Conservation (phyloP, 2,329 filamentous ascomycete genomes). For the Curvularia verruculosa region DNA sequence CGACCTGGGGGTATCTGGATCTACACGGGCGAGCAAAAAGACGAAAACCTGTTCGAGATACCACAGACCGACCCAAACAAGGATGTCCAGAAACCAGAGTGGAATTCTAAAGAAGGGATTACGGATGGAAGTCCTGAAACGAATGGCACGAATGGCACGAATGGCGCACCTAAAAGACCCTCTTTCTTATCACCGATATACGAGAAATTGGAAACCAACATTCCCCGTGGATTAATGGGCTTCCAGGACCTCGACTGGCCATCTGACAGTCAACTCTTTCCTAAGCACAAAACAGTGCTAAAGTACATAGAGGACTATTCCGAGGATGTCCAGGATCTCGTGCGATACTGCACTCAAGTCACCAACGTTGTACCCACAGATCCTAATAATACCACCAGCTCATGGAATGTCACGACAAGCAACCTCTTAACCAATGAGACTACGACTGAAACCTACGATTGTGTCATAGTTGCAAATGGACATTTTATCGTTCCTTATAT, state of each 20-base stretch:
- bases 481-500: conserved; percentile 57
- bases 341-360: conserved; percentile 75
- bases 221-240: conserved; percentile 79
- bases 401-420: conserved; percentile 67
- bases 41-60: conserved; percentile 57
- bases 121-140: background rate
- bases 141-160: background rate
- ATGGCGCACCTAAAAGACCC: conserved; percentile 49
- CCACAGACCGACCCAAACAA: conserved; percentile 71
- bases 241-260: conserved; percentile 75
- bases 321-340: conserved; percentile 67
- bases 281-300: conserved; percentile 71
- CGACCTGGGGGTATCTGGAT: conserved; percentile 86
- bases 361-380: conserved; percentile 58
- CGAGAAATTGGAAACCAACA: conserved; percentile 82
- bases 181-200: conserved; percentile 86
- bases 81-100: conserved; percentile 68
- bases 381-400: conserved; percentile 19
- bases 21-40: conserved; percentile 63
- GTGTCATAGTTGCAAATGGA: conserved; percentile 56
- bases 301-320: conserved; percentile 77
- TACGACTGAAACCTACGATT: conserved; percentile 60
- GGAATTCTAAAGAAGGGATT: conserved; percentile 32
- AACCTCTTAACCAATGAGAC: conserved; percentile 55
- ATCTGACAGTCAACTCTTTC: conserved; percentile 71